Percentiles rank a stretch among this genome's conserved stretches.
Evolutionary conservation across 2,329 filamentous ascomycete genomes (phyloP).

Genomic region (Colletotrichum navitas): DNA sequence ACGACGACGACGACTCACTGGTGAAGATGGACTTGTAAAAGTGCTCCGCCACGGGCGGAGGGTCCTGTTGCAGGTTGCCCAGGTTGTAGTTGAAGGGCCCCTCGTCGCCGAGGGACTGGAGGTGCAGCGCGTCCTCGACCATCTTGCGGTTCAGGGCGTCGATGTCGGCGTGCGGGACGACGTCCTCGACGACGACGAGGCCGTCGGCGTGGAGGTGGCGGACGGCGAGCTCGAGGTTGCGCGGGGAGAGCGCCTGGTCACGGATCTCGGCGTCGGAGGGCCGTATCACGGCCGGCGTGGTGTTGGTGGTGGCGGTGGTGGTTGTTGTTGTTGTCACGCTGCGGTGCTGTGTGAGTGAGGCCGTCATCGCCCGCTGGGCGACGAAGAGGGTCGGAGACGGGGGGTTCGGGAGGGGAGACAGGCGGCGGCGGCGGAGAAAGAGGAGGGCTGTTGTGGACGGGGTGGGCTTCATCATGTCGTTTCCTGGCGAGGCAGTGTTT

Average conservation of each 20-base stretch:
- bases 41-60: constrained; percentile 63
- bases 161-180: constrained; percentile 63
- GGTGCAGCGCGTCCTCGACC: constrained; percentile 66
- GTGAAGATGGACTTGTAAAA: constrained; percentile 65
- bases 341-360: constrained; percentile 27
- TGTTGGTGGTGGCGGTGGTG: neutral
- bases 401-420: neutral
- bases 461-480: neutral
- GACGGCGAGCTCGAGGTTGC: constrained; percentile 68
- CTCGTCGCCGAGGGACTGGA: constrained; percentile 65
- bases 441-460: neutral
- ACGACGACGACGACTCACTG: constrained; percentile 57
- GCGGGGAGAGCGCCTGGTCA: constrained; percentile 50
- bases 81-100: constrained; percentile 73
- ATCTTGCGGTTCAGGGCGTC: constrained; percentile 70
- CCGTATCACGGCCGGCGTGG: constrained; percentile 45
- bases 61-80: constrained; percentile 72
- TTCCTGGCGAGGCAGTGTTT: neutral
- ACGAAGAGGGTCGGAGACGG: neutral
- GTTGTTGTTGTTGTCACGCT: constrained; percentile 6
- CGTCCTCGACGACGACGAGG: constrained; percentile 67
- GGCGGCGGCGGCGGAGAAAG: neutral
- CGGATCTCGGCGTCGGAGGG: constrained; percentile 49
- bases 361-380: constrained; percentile 6
- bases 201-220: constrained; percentile 65